Base-by-base conservation (phyloP, 495 filamentous ascomycete species). In the Neurospora sp. region DNA sequence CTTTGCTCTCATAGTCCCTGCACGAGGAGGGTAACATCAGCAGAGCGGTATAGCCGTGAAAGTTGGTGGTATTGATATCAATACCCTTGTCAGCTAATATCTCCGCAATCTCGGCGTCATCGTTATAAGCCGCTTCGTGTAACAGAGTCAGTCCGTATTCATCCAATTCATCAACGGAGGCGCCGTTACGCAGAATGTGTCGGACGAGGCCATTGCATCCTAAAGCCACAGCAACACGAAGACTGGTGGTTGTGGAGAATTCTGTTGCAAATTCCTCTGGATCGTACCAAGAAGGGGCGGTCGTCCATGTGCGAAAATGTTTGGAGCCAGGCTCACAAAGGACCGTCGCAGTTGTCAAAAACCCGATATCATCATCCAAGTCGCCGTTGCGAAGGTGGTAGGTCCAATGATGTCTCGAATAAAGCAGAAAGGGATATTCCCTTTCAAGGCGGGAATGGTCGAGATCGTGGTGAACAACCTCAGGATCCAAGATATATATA, bases 41-140 rank as follows among this genome's bases (percentile, higher is more conserved):
- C 20, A 54, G 10, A 14, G 20, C 10, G 5, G 46, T 20, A 12
- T 54, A 0, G 9, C 46, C 20, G 5, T 12, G 0, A 12, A 0
- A 2, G 10, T 54, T 4, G 5, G 0, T 23, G 11, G 20, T 0
- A 3, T 54, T 54, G 20, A 54, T 4, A 54, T 54, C 5, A 10
- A 54, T 12, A 1, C 10, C 20, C 10, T 5, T 23, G 2, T 23
- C 4, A 20, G 11, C 20, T 0, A 54, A 23, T 1, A 12, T 0
- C 20, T 54, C 10, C 20, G 5, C n/a, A 4, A 54, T 6, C 20
- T 27, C 9, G 8, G 4, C n/a, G 20, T 54, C 4, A 12, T 54
- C 0, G n/a, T 3, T 1, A 0, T 0, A 0, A 11, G 4, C 46
- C 46, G 46, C 20, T 1, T 12, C 0, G 10, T 54, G 46, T 14